These are phyloP conservation scores for Stereum hirsutum DNA, from an alignment of 1,284 basidiomycete genomes.

Conservation along the genomic window DNA sequence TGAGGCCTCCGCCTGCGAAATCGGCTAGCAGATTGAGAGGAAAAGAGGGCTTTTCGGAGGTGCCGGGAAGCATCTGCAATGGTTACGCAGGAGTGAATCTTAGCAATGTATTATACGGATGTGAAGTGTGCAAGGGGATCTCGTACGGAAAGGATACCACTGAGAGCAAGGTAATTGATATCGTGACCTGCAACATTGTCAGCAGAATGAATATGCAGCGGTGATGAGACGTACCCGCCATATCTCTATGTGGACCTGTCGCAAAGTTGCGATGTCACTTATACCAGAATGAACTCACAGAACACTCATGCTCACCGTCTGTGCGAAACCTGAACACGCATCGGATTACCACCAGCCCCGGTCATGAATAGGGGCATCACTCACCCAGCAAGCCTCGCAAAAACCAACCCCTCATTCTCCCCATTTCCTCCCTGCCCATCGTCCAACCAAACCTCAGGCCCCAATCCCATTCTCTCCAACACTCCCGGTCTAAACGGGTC, in stretches of 20 bases:
- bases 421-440: slow-evolving; percentile 28
- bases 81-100: neutral
- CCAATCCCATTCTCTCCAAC: slow-evolving; percentile 69
- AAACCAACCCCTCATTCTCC: slow-evolving; percentile 50
- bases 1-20: slow-evolving; percentile 75
- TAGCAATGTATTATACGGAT: neutral
- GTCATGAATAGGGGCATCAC: slow-evolving; percentile 12
- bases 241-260: slow-evolving; percentile 52
- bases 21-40: slow-evolving; percentile 75
- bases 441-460: slow-evolving; percentile 66
- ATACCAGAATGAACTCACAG: neutral
- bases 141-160: slow-evolving; percentile 66
- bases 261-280: neutral
- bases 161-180: slow-evolving; percentile 80
- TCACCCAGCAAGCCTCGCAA: slow-evolving; percentile 60
- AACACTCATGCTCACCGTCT: neutral
- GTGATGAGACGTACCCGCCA: slow-evolving; percentile 47
- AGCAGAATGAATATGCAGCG: neutral
- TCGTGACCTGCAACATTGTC: slow-evolving; percentile 52
- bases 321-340: neutral
- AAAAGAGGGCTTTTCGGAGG: slow-evolving; percentile 53
- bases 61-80: slow-evolving; percentile 59
- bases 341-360: too few relatives aligned
- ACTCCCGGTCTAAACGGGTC: slow-evolving; percentile 82
- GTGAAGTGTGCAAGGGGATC: neutral